Evolutionary conservation across 192 early-diverging fungal species (phyloP), one percentile per base, ranked within the genome.

Genomic region (Coemansia sp.): DNA sequence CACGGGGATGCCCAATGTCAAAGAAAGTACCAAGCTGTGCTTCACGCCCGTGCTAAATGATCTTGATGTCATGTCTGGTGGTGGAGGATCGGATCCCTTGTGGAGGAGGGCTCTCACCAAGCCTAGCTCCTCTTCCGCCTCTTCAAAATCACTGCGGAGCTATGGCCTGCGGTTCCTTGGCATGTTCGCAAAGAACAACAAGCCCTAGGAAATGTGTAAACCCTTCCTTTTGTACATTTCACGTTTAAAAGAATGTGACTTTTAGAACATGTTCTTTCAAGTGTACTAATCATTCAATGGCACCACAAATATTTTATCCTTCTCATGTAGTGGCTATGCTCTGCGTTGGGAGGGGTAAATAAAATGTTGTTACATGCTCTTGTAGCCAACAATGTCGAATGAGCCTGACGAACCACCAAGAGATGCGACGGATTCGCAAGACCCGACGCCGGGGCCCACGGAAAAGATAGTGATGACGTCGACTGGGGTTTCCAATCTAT

Each of bases 401-500:
- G 56, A 38, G 18, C 23, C 26, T 5, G 56, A 58, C 7, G 26
- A 58, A 6, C 16, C 35, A 6, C 20, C 23, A 52, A 12, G 49
- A 52, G 49, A 14, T 26, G 56, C 69, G 35, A 52, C 49, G 6
- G 49, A 52, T 52, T 11, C 20, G 11, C 49, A 52, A 7, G 21
- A 52, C 68, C 63, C 6, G 59, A 67, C 23, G 57, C 73, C 39
- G 69, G 75, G 33, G 52, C 58, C 9, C 71, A 71, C 57, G 30
- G 90, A 92, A 62, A 87, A 85, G 35, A 72, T 74, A n/a, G 77
- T 92, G 9, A 81, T 88, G 68, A 72, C 73, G 21, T 79, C 87
- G 12, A 87, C 84, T n/a, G 88, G 84, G 11, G 79, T 77, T 2
- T 59, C 72, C 2, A 83, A 86, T 64, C 69, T 83, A 26, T 43